A percentile compares a stretch with the other conserved stretches of the same genome.
These are phyloP conservation scores for Trichoderma lentiforme DNA, from an alignment of 2,329 filamentous ascomycete genomes.

Conservation along the genomic window DNA sequence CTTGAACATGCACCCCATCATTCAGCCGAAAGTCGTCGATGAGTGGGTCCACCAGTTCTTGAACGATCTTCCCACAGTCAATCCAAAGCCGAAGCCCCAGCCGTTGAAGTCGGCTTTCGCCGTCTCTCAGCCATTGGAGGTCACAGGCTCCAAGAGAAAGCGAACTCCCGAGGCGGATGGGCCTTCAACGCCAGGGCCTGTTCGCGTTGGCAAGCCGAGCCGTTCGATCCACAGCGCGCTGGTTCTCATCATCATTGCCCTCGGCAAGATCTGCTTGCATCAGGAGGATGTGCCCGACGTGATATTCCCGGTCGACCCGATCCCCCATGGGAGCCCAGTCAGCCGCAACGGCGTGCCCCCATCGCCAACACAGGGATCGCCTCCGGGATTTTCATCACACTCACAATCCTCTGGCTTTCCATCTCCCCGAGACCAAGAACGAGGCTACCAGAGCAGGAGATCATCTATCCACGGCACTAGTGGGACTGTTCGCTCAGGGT, in stretches of 20 bases:
- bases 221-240: constrained; percentile 76
- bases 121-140: constrained; percentile 29
- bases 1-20: constrained; percentile 63
- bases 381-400: constrained; percentile 43
- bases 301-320: constrained; percentile 38
- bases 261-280: constrained; percentile 75
- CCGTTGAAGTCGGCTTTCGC: constrained; percentile 33
- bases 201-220: constrained; percentile 50
- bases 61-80: constrained; percentile 41
- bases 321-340: constrained; percentile 35
- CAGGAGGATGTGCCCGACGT: constrained; percentile 56
- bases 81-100: constrained; percentile 28
- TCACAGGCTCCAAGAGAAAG: constrained; percentile 51
- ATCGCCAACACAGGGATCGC: constrained; percentile 55
- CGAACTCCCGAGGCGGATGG: constrained; percentile 45
- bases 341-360: constrained; percentile 50
- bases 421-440: constrained; percentile 52
- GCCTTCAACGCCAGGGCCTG: constrained; percentile 29
- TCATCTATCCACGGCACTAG: constrained; percentile 47
- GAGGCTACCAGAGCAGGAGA: constrained; percentile 45
- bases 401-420: constrained; percentile 49
- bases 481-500: constrained; percentile 27
- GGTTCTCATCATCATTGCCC: constrained; percentile 75
- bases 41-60: constrained; percentile 53
- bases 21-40: constrained; percentile 51